A percentile compares a stretch with the other conserved stretches of the same genome.
Conservation (phyloP, 345 rosid species). For the Fremontodendron californicum region DNA sequence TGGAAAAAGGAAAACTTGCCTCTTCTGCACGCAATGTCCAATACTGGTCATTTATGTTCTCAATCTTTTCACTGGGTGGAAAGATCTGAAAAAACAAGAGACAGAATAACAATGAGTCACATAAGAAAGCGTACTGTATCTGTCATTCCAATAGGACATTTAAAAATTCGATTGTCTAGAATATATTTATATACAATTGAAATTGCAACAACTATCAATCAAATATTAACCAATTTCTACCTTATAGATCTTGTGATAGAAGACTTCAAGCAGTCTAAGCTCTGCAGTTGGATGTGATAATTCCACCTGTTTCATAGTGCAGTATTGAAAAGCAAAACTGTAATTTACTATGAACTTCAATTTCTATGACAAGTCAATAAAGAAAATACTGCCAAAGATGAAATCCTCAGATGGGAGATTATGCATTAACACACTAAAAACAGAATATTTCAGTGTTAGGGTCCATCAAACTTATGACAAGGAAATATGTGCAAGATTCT, state of each 20-base stretch:
- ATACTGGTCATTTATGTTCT: too few species aligned
- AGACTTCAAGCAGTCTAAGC: slow-evolving; percentile 89
- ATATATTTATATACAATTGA: not conserved
- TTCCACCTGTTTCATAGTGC: slow-evolving; percentile 60
- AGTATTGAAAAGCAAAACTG: slow-evolving; percentile 6
- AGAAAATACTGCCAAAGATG: not conserved
- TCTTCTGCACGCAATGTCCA: too few species aligned
- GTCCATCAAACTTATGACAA: not conserved
- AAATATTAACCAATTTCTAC: slow-evolving; percentile 30
- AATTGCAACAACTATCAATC: not conserved
- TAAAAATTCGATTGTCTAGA: not conserved
- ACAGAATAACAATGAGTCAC: too few species aligned
- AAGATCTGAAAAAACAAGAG: too few species aligned
- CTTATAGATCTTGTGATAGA: slow-evolving; percentile 94
- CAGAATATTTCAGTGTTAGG: not conserved
- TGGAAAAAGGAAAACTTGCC: too few species aligned
- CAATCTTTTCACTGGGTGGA: too few species aligned
- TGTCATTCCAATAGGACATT: not conserved
- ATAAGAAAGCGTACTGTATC: too few species aligned
- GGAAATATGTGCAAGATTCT: not conserved
- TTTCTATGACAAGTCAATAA: not conserved
- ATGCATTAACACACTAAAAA: slow-evolving; percentile 2
- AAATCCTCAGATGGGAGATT: not conserved
- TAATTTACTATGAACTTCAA: not conserved
- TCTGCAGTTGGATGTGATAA: slow-evolving; percentile 88